A percentile compares a stretch with the other conserved stretches of the same genome.
These are phyloP conservation scores for Hypsizygus marmoreus DNA, from an alignment of 768 basidiomycete genomes.

Conservation along the genomic window DNA sequence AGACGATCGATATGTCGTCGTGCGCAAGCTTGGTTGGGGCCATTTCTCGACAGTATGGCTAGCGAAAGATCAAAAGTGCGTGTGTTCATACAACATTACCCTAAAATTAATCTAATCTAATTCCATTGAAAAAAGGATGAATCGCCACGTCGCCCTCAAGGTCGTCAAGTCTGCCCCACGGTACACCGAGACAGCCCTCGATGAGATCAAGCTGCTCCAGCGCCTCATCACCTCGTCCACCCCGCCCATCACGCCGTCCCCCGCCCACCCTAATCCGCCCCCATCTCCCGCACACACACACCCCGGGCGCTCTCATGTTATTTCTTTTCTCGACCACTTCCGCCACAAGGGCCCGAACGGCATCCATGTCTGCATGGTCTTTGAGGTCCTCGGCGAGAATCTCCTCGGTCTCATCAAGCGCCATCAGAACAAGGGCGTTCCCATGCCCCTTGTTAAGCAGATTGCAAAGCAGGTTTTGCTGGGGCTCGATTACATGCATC, in stretches of 20 bases:
- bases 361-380: constrained; percentile 98
- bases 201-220: constrained; percentile 98
- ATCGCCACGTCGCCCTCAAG: constrained; percentile 97
- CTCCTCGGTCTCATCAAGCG: constrained; percentile 95
- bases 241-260: constrained; percentile 50
- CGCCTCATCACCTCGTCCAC: constrained; percentile 86
- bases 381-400: constrained; percentile 98
- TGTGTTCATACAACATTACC: constrained; percentile 15
- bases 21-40: constrained; percentile 94
- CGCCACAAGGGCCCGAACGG: constrained; percentile 96
- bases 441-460: constrained; percentile 89
- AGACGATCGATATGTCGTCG: constrained; percentile 84
- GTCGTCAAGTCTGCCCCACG: constrained; percentile 97
- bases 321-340: constrained; percentile 97
- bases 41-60: constrained; percentile 96
- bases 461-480: constrained; percentile 96
- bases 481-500: constrained; percentile 97
- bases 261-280: constrained; percentile 50
- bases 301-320: constrained; percentile 91
- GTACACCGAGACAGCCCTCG: constrained; percentile 97
- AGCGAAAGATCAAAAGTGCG: constrained; percentile 78
- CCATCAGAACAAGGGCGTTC: constrained; percentile 97
- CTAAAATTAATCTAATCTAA: constrained; percentile 6
- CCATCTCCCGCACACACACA: constrained; percentile 69
- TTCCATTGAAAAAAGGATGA: constrained; percentile 58